Evolutionary conservation across 1,139 yeast genomes (phyloP).

Genomic region (Geotrichum siamense): DNA sequence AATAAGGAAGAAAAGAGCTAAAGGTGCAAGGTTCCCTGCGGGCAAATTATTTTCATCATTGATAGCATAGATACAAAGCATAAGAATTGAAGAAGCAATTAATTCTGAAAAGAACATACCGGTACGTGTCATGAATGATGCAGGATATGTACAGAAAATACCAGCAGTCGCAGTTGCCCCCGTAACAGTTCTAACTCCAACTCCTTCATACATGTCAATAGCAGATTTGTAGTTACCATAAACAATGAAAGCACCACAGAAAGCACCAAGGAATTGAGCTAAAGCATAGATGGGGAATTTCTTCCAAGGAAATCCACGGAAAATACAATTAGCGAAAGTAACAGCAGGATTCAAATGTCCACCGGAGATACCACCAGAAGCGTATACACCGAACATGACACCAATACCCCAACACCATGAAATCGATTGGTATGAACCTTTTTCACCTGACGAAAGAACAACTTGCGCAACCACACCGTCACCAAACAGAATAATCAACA

Average conservation of each 20-base stretch:
- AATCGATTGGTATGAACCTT: slow-evolving; percentile 40
- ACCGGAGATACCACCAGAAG: slow-evolving; percentile 31
- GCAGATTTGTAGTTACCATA: slow-evolving; percentile 31
- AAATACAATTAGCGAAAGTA: slow-evolving; percentile 29
- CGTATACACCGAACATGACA: slow-evolving; percentile 41
- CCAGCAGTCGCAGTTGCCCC: slow-evolving; percentile 35
- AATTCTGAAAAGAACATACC: slow-evolving; percentile 44
- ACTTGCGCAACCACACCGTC: slow-evolving; percentile 44
- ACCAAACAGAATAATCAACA: slow-evolving; percentile 41
- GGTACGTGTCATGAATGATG: slow-evolving; percentile 37
- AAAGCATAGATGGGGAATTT: slow-evolving; percentile 28
- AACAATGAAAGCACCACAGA: slow-evolving; percentile 28
- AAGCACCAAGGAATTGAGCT: slow-evolving; percentile 30
- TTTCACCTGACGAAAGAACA: slow-evolving; percentile 31
- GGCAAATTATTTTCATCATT: slow-evolving; percentile 45
- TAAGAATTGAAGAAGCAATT: slow-evolving; percentile 40
- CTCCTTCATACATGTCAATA: slow-evolving; percentile 28
- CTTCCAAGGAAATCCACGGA: slow-evolving; percentile 31
- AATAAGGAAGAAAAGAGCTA: slow-evolving; percentile 40
- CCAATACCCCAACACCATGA: slow-evolving; percentile 48
- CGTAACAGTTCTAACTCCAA: slow-evolving; percentile 28
- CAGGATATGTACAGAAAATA: slow-evolving; percentile 43
- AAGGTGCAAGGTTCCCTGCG: slow-evolving; percentile 41
- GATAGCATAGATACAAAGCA: slow-evolving; percentile 42
- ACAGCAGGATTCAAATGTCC: slow-evolving; percentile 35